These are phyloP conservation scores for Pontederia paniculata DNA, from an alignment of 176 grass and related monocot species.

Conservation along the genomic window DNA sequence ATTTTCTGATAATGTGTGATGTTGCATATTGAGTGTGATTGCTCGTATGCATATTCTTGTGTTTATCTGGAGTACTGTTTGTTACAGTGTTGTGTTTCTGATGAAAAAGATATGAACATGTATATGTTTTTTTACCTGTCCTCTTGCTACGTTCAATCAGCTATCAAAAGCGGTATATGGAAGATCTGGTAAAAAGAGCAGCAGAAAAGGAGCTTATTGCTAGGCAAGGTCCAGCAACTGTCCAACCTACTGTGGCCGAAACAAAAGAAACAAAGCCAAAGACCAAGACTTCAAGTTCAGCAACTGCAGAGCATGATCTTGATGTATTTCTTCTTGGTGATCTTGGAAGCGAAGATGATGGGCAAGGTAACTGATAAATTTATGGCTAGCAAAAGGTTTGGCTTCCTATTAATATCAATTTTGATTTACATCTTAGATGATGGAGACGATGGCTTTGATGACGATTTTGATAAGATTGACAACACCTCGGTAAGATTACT, in stretches of 20 bases:
- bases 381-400: neutral
- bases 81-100: neutral
- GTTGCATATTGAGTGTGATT: too few species aligned
- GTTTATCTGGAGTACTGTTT: neutral
- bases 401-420: neutral
- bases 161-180: conserved; percentile 73
- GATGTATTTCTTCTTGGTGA: conserved; percentile 96
- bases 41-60: neutral
- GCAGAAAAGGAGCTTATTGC: conserved; percentile 37
- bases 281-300: conserved; percentile 63
- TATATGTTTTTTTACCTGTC: neutral
- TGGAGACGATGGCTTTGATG: conserved; percentile 51
- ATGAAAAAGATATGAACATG: neutral
- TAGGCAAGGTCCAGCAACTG: conserved; percentile 33
- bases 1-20: too few species aligned
- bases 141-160: conserved; percentile 21
- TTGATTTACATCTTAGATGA: conserved; percentile 29
- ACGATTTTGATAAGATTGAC: conserved; percentile 88
- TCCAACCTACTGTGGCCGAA: conserved; percentile 28
- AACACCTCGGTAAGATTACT: conserved; percentile 42
- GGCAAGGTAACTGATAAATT: conserved; percentile 31
- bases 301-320: conserved; percentile 63
- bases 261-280: conserved; percentile 43
- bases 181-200: conserved; percentile 64
- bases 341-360: conserved; percentile 82